Evolutionary conservation across 1,139 yeast species (phyloP).

Genomic region (Taphrina flavorubra): DNA sequence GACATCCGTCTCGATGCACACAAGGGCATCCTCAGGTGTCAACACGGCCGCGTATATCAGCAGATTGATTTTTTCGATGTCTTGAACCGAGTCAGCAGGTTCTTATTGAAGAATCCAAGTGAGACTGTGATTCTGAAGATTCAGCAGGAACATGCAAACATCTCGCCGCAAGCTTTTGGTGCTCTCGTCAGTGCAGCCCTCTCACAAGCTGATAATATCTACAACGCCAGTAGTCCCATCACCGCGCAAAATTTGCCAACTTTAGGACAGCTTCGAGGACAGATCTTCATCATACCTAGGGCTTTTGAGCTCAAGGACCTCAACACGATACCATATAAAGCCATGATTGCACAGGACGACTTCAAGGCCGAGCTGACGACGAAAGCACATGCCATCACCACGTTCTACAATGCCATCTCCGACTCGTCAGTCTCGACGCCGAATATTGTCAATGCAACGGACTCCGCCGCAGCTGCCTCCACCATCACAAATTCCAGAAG

Average conservation of each 20-base stretch:
- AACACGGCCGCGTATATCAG: conserved; percentile 37
- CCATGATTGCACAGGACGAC: conserved; percentile 32
- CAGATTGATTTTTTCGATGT: conserved; percentile 18
- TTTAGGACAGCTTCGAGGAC: conserved; percentile 22
- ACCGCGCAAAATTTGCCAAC: conserved; percentile 10
- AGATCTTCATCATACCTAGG: conserved; percentile 28
- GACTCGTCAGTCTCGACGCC: not conserved
- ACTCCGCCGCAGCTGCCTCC: not conserved
- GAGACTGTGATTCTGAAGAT: conserved; percentile 32
- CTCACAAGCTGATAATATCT: not conserved
- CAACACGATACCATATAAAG: conserved; percentile 31
- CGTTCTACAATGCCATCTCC: conserved; percentile 21
- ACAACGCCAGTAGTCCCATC: conserved; percentile 10
- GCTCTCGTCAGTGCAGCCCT: conserved; percentile 4
- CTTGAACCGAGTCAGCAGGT: conserved; percentile 12
- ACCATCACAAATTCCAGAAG: not conserved
- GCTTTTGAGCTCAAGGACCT: conserved; percentile 7
- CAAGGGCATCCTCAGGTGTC: conserved; percentile 19
- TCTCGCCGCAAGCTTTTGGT: conserved; percentile 14
- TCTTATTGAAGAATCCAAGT: conserved; percentile 8
- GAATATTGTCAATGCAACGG: conserved; percentile 5
- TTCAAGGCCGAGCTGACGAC: conserved; percentile 12
- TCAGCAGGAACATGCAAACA: conserved; percentile 26
- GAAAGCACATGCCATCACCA: conserved; percentile 17
- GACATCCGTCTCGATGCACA: conserved; percentile 25